A percentile compares a stretch with the other conserved stretches of the same genome.
Conservation (phyloP, 2,329 filamentous ascomycete genomes). For the Onygena corvina region DNA sequence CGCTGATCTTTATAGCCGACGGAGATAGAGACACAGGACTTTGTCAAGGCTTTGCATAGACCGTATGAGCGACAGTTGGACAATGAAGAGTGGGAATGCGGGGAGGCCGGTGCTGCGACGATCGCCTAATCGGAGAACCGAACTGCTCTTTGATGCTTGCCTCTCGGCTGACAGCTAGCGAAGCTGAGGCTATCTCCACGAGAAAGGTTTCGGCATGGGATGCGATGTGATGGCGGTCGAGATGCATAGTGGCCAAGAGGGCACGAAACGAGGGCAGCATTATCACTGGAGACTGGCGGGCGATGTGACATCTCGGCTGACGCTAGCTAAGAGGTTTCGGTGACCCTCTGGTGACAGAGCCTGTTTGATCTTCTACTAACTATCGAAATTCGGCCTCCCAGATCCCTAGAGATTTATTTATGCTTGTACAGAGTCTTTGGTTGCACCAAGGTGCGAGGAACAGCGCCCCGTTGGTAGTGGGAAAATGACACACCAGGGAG, state of each 20-base stretch:
- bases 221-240: constrained; percentile 1
- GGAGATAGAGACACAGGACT: background rate
- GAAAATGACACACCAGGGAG: too few species aligned
- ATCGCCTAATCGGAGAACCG: background rate
- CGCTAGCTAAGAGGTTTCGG: too few species aligned
- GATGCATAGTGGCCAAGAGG: background rate
- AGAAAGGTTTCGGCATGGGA: too few species aligned
- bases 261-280: background rate
- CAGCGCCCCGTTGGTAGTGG: too few species aligned
- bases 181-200: background rate
- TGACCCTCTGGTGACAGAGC: too few species aligned
- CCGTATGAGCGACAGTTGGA: background rate
- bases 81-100: background rate
- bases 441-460: too few species aligned
- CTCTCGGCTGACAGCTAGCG: background rate
- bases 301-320: background rate
- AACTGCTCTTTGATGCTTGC: background rate
- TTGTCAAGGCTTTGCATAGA: too few species aligned
- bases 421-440: too few species aligned
- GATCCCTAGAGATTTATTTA: too few species aligned
- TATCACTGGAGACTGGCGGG: background rate
- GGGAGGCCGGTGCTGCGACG: background rate
- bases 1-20: background rate
- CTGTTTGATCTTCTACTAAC: too few species aligned
- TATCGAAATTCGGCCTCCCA: too few species aligned